Evolutionary conservation across 169 alveolate genomes (phyloP), one percentile per base, ranked within the genome.

Genomic region (Cryptosporidium baileyi): DNA sequence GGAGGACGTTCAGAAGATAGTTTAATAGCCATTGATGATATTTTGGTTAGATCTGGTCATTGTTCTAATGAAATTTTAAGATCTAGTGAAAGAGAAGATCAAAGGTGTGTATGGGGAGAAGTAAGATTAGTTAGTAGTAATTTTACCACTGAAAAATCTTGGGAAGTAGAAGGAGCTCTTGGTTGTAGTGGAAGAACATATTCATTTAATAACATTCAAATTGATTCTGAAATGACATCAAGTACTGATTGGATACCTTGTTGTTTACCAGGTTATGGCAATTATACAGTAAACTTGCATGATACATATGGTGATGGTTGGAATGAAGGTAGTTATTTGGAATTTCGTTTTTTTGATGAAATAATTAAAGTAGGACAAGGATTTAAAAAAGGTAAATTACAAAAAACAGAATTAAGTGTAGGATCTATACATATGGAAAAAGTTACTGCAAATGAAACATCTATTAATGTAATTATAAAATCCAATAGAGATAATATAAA

Each of bases 91-190:
- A 80, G 80, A 51, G 74, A 24, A n/a, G 85, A 80, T 28, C 85
- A 63, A 19, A 54, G 61, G 36, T 81, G 80, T 43, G 82, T 90
- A 5, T 90, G 93, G 63, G 93, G 93, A 28, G 93, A 90, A 63
- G 93, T 90, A 9, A 90, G 93, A 26, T 65, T 90, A n/a, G 59
- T 80, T 44, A 62, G 90, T 17, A 89, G 92, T n/a, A 47, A 63
- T 54, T 81, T 80, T 57, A 59, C 90, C 3, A 61, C 79, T 19
- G 93, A 90, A 36, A 90, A 90, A 34, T 74, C 91, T 22, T 90
- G 93, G 93, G 88, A 61, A 34, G 89, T 90, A 38, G 93, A 90
- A 41, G 93, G 93, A 30, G 93, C 93, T 0, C 60, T 90, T 32
- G 80, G 89, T 43, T 90, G 93, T 34, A 80, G 91, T 30, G 93